Evolutionary conservation across 2,329 filamentous ascomycete genomes (phyloP), one percentile per base, ranked within the genome.

Genomic region (Fusarium pseudoanthophilum): DNA sequence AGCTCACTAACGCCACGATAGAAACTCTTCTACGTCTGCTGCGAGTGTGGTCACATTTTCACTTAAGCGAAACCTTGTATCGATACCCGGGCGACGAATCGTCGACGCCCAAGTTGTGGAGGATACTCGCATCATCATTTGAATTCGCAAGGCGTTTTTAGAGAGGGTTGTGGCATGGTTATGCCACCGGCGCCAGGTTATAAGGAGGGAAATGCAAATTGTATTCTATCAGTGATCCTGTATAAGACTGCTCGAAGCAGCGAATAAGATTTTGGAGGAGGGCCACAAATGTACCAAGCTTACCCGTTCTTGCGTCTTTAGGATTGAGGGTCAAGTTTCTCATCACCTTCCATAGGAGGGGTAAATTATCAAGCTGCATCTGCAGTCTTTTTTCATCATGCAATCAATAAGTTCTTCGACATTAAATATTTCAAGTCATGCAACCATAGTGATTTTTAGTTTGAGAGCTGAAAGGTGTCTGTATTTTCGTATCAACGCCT

Each of bases 11-110:
- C 60, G 24, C 34, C 26, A 40, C 14, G 16, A 10, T 76, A 96
- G 94, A 95, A 95, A 94, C 85, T 96, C 53, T 95, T 95, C 82
- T 95, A 95, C 79, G 96, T 99, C 63, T 99, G 96, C 87, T 96
- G 93, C 86, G 90, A 92, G 69, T 99, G 96, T 84, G 94, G 95
- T 84, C 91, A 95, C 81, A 96, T 97, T 79, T 97, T 95, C 81
- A 85, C 88, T 79, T 91, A 83, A 78, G 78, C 71, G 69, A 69
- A 56, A 49, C 65, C 62, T 66, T 71, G 58, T 69, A 77, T 78
- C 73, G 73, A 78, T 79, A 77, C 69, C 74, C 67, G 58, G 71
- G 63, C 57, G 46, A 51, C 59, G 60, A 64, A 59, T 60, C 56
- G 59, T 67, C 40, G 60, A 57, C 65, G 62, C 63, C 63, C 30